These are phyloP conservation scores for Camelina sativa DNA, from an alignment of 345 rosid species.

Conservation along the genomic window DNA sequence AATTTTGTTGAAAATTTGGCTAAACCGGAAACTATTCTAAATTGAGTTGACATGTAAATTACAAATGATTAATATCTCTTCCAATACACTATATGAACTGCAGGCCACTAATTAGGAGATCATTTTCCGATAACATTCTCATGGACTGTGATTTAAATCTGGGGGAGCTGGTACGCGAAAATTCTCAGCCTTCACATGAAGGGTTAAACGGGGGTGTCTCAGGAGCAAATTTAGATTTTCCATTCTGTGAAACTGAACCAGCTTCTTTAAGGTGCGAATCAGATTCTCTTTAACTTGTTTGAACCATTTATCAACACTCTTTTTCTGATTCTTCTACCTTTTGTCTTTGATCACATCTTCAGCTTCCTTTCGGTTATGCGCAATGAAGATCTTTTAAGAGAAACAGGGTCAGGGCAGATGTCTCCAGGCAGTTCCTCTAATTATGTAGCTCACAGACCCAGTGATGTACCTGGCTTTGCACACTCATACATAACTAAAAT, in stretches of 20 bases:
- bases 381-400: slow-evolving; percentile 31
- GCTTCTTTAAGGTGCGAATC: slow-evolving; percentile 34
- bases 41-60: not conserved
- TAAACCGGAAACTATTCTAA: not conserved
- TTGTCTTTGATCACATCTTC: slow-evolving; percentile 11
- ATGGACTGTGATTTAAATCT: slow-evolving; percentile 31
- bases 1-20: slow-evolving; percentile 16
- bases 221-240: slow-evolving; percentile 32
- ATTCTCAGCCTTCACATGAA: slow-evolving; percentile 39
- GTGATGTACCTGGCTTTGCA: slow-evolving; percentile 38
- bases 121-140: slow-evolving; percentile 41
- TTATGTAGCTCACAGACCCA: slow-evolving; percentile 6
- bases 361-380: slow-evolving; percentile 29
- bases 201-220: slow-evolving; percentile 35
- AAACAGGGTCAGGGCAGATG: slow-evolving; percentile 24
- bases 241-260: slow-evolving; percentile 40
- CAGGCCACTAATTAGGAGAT: slow-evolving; percentile 45
- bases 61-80: slow-evolving; percentile 14
- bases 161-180: slow-evolving; percentile 33
- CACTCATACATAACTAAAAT: slow-evolving; percentile 33
- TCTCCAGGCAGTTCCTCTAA: slow-evolving; percentile 33
- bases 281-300: slow-evolving; percentile 14
- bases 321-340: slow-evolving; percentile 11
- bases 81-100: slow-evolving; percentile 18
- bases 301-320: slow-evolving; percentile 14